These are phyloP conservation scores for Fusarium lateritium DNA, from an alignment of 2,329 filamentous ascomycete species.

Conservation along the genomic window DNA sequence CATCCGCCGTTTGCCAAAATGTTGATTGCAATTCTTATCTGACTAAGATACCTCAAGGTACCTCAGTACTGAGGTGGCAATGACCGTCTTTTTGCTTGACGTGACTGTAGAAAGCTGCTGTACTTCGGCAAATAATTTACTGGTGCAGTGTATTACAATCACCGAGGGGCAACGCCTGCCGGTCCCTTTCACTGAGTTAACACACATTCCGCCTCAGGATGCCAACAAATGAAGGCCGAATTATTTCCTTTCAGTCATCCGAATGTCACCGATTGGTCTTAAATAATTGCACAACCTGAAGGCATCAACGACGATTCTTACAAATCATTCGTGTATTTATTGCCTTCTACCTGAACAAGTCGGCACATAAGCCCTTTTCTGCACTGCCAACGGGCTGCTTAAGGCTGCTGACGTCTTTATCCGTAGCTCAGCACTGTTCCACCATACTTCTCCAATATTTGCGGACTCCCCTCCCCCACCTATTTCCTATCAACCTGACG, in stretches of 20 bases:
- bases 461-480: constrained; percentile 33
- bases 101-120: background rate
- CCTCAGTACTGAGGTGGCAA: background rate
- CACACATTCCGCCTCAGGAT: constrained; percentile 45
- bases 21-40: constrained; percentile 10
- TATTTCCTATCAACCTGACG: constrained; percentile 42
- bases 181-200: constrained; percentile 16
- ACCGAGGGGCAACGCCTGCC: constrained; percentile 44
- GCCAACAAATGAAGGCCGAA: constrained; percentile 36
- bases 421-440: constrained; percentile 37
- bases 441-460: constrained; percentile 43
- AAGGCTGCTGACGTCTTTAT: constrained; percentile 37
- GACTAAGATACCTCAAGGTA: constrained; percentile 6
- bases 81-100: constrained; percentile 1
- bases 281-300: constrained; percentile 5
- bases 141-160: constrained; percentile 31
- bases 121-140: constrained; percentile 6
- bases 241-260: constrained; percentile 16
- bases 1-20: background rate
- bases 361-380: constrained; percentile 11
- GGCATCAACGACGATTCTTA: constrained; percentile 10
- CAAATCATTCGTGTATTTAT: constrained; percentile 2
- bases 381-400: background rate
- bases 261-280: constrained; percentile 18
- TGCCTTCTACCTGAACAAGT: background rate